Evolutionary conservation across 164 flowering plant genomes (phyloP).

Genomic region (Tetracentron sinense): DNA sequence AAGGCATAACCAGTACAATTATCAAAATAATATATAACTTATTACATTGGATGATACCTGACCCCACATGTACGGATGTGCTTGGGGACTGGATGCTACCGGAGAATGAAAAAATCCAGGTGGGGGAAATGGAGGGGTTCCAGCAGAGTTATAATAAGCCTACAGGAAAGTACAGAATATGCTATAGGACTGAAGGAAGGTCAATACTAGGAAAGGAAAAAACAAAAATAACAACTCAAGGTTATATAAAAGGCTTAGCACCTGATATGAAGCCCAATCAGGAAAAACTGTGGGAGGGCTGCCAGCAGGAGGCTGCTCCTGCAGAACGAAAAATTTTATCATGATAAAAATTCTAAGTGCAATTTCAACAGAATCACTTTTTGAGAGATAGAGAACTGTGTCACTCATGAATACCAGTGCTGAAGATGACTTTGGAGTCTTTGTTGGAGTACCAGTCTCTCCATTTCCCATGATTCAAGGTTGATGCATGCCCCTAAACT

Average conservation of each 20-base stretch:
- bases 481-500: constrained; percentile 16
- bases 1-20: not conserved
- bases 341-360: not conserved
- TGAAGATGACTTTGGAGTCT: constrained; percentile 27
- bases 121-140: constrained; percentile 31
- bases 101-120: constrained; percentile 28
- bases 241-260: constrained; percentile 3
- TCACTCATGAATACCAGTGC: constrained; percentile 15
- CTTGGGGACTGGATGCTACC: constrained; percentile 29
- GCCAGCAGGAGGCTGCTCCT: constrained; percentile 34
- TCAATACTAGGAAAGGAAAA: not conserved
- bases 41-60: constrained; percentile 16
- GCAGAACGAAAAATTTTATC: constrained; percentile 4
- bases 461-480: constrained; percentile 28
- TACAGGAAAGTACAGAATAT: constrained; percentile 8
- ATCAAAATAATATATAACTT: not conserved
- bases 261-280: constrained; percentile 36
- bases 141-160: constrained; percentile 37
- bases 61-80: constrained; percentile 36
- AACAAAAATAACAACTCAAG: not conserved
- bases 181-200: constrained; percentile 4
- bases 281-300: constrained; percentile 23
- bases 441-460: constrained; percentile 25
- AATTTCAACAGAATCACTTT: constrained; percentile 1
- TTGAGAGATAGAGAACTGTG: not conserved